These are phyloP conservation scores for Mimosa bimucronata DNA, from an alignment of 306 rosid genomes.

Conservation along the genomic window DNA sequence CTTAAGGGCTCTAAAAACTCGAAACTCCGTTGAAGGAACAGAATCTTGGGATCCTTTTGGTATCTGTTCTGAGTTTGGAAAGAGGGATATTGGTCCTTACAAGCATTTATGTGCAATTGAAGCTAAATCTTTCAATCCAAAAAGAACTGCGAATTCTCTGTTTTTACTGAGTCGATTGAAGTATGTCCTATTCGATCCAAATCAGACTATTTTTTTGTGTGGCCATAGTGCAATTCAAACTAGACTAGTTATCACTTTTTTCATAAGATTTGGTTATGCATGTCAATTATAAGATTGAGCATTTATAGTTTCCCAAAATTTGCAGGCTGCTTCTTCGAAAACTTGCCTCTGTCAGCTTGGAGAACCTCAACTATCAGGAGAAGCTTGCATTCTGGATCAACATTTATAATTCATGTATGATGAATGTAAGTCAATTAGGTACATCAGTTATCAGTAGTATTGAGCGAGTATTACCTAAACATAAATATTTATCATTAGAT, in stretches of 20 bases:
- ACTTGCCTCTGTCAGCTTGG: constrained; percentile 66
- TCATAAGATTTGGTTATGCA: not conserved
- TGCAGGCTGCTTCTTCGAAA: constrained; percentile 70
- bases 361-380: constrained; percentile 72
- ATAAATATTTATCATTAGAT: not conserved
- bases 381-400: constrained; percentile 94
- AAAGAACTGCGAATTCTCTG: constrained; percentile 68
- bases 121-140: constrained; percentile 66
- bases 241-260: constrained; percentile 7
- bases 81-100: constrained; percentile 75
- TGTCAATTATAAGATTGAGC: constrained; percentile 8
- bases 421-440: constrained; percentile 54
- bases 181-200: constrained; percentile 50
- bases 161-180: constrained; percentile 73
- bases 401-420: constrained; percentile 86
- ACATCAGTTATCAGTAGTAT: not conserved
- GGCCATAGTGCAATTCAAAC: not conserved
- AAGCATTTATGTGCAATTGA: constrained; percentile 54
- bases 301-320: not conserved
- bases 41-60: constrained; percentile 69
- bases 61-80: constrained; percentile 65
- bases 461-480: not conserved
- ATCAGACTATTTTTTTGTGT: not conserved
- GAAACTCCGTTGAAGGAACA: constrained; percentile 38
- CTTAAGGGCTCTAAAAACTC: constrained; percentile 38